These are phyloP conservation scores for Ascobolus immersus DNA, from an alignment of 495 filamentous ascomycete species.

Conservation along the genomic window DNA sequence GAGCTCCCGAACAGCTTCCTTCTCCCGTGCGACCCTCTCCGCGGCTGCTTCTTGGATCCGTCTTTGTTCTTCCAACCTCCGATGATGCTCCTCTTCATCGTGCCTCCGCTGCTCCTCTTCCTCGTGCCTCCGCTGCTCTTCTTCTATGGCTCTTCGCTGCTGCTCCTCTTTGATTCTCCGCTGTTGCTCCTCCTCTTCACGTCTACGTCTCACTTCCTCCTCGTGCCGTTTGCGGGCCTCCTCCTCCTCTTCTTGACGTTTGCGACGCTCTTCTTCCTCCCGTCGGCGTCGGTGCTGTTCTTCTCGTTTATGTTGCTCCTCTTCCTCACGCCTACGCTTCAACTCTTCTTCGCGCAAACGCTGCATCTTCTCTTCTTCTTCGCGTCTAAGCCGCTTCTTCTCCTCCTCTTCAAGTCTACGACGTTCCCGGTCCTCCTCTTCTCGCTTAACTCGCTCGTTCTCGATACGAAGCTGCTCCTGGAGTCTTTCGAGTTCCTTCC, in stretches of 20 bases:
- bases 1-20: constrained; percentile 16
- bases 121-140: constrained; percentile 3
- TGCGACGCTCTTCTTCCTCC: constrained; percentile 9
- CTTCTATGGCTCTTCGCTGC: constrained; percentile 3
- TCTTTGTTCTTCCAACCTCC: background rate
- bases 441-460: constrained; percentile 10
- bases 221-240: constrained; percentile 5
- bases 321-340: constrained; percentile 2
- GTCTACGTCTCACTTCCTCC: constrained; percentile 11
- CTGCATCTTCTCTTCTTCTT: constrained; percentile 3
- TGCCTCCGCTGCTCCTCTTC: constrained; percentile 2
- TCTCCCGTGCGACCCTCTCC: constrained; percentile 12
- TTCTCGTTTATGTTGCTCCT: constrained; percentile 18
- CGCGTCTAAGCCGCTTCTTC: constrained; percentile 1
- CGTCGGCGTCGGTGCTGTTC: constrained; percentile 6
- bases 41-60: background rate
- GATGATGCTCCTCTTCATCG: background rate
- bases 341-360: background rate
- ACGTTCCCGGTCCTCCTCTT: constrained; percentile 10
- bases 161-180: constrained; percentile 7
- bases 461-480: constrained; percentile 13
- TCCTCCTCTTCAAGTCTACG: constrained; percentile 19
- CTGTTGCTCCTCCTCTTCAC: constrained; percentile 11
- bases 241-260: constrained; percentile 9
- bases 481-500: constrained; percentile 6